Base-by-base conservation (phyloP, 805 yeast genomes). In the Wickerhamomyces sydowiorum region DNA sequence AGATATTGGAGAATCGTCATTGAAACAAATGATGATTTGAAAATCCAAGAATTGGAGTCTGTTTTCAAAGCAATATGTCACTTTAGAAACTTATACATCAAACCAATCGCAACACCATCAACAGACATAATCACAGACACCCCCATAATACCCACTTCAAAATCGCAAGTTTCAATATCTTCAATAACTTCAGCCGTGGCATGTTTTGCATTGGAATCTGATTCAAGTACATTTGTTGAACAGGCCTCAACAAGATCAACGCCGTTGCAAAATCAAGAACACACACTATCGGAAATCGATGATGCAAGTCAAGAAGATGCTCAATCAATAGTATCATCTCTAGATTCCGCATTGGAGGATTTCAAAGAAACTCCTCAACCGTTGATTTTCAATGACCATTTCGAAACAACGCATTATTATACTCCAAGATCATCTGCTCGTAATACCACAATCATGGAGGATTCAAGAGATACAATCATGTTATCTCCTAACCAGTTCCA, bases 1-100 rank as follows among this genome's bases (percentile, higher is more conserved):
- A 65, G 91, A 51, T 84, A 78, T 59, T 86, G 95, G 95, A 69
- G 74, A 23, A 65, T 80, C 35, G 64, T 55, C 17, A 51, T 67
- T 41, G 49, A 56, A 19, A 55, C 64, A 4, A 36, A 34, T 13
- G 51, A 52, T 38, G 44, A 42, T 1, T 23, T 33, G 0, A 43
- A 47, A 3, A 44, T 54, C 1, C 17, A 42, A 4, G 54, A 52
- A 7, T 53, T 67, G 29, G 69, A 65, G 41, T n/a, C 36, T 0
- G 41, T 49, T 0, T 45, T 59, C 21, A 45, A 60, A 28, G 48
- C 51, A 7, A 62, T 66, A 19, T 72, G 75, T 21, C 61, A 59
- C 23, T 75, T 68, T 51, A 61, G 76, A 38, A 71, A 71, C 44
- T 45, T 73, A 42, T 54, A 59, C 40, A 46, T 51, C n/a, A 22